Conservation (phyloP, 1,284 basidiomycete genomes). For the Marasmius tenuissimus region DNA sequence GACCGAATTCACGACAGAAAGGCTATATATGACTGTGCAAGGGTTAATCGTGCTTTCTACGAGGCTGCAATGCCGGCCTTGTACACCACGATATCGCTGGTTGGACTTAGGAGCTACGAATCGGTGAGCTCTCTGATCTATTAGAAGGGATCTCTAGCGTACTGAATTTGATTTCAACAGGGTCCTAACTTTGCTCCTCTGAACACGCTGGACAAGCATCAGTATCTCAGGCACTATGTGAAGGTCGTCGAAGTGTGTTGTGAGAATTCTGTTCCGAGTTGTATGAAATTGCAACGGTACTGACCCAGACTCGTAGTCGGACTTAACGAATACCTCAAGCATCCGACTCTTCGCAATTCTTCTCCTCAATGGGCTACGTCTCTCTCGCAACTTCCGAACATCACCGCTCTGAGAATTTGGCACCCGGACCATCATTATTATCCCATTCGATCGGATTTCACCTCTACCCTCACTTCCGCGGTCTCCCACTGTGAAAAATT, state of each 20-base stretch:
- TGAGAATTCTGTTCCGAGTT: neutral
- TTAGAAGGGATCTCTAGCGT: neutral
- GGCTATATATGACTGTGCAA: neutral
- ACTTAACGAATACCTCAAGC: constrained; percentile 9
- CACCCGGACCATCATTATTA: constrained; percentile 4
- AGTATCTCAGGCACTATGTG: constrained; percentile 8
- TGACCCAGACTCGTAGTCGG: neutral
- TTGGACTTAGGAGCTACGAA: neutral
- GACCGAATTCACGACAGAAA: neutral
- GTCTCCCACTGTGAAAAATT: neutral
- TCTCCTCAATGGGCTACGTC: constrained; percentile 3
- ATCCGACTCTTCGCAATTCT: neutral
- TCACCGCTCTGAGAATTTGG: constrained; percentile 4
- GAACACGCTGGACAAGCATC: constrained; percentile 6
- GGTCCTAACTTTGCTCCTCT: constrained; percentile 6
- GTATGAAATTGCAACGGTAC: neutral
- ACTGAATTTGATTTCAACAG: neutral
- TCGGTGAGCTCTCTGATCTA: neutral
- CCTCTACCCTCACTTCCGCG: constrained; percentile 2
- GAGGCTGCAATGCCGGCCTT: constrained; percentile 9
- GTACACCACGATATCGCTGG: constrained; percentile 5
- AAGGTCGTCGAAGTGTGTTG: constrained; percentile 5
- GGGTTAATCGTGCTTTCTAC: constrained; percentile 6
- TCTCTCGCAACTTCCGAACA: constrained; percentile 9
- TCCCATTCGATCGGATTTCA: constrained; percentile 6